Evolutionary conservation across 2,329 filamentous ascomycete genomes (phyloP).

Genomic region (Hypoxylon sp.): DNA sequence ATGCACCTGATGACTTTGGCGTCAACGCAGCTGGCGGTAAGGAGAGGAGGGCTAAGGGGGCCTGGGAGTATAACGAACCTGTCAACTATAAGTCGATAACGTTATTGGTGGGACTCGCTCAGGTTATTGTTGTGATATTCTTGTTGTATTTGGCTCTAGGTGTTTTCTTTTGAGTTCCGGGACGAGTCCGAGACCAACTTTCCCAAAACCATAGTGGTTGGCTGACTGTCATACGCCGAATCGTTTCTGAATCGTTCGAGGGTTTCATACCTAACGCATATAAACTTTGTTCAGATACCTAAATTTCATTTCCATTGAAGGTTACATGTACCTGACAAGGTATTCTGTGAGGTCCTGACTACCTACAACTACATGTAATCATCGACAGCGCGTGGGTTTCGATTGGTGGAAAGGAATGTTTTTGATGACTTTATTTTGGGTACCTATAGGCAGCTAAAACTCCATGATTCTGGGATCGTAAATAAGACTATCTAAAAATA

Average conservation of each 20-base stretch:
- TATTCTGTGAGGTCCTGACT: background rate
- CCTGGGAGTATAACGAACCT: background rate
- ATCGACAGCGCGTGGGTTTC: background rate
- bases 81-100: constrained; percentile 27
- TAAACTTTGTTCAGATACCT: constrained; percentile 14
- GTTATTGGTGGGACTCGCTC: constrained; percentile 29
- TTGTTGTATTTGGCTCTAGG: constrained; percentile 28
- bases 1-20: constrained; percentile 51
- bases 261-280: background rate
- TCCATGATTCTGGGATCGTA: background rate
- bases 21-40: background rate
- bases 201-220: background rate
- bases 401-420: background rate
- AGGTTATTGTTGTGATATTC: constrained; percentile 24
- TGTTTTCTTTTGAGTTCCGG: constrained; percentile 25
- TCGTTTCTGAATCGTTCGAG: background rate
- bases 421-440: background rate
- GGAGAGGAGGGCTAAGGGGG: constrained; percentile 7
- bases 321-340: background rate
- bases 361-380: background rate
- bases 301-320: background rate
- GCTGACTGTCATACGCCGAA: background rate
- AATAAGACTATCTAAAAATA: background rate
- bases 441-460: background rate
- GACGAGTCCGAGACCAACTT: constrained; percentile 21